Percentiles rank a stretch among this genome's conserved stretches.
Conservation (phyloP, 176 grass and related monocot genomes). For the Urochloa ruziziensis region DNA sequence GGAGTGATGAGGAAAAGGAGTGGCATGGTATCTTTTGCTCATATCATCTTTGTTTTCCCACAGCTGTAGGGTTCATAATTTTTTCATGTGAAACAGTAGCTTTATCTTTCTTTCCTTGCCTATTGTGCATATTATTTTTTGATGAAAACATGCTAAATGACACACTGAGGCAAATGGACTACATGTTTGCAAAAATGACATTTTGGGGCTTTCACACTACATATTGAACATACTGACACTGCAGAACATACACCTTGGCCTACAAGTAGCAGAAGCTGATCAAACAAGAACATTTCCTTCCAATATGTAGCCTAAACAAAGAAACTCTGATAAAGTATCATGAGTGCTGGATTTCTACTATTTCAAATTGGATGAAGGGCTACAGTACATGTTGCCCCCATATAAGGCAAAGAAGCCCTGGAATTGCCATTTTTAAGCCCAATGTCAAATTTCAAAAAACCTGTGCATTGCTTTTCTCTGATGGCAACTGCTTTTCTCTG, state of each 20-base stretch:
- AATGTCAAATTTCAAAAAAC: slow-evolving; percentile 10
- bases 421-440: neutral
- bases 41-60: slow-evolving; percentile 18
- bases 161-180: neutral
- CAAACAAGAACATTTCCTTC: slow-evolving; percentile 1
- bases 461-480: neutral
- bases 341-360: neutral
- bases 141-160: neutral
- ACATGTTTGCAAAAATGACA: neutral
- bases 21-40: slow-evolving; percentile 15
- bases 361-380: slow-evolving; percentile 7
- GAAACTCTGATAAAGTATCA: neutral
- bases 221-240: slow-evolving; percentile 12
- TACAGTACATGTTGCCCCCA: neutral
- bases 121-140: neutral
- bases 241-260: neutral
- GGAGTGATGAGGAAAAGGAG: slow-evolving; percentile 5
- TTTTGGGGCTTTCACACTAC: neutral
- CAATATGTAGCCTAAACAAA: neutral
- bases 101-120: neutral
- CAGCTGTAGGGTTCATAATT: neutral
- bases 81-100: neutral
- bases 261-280: neutral
- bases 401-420: neutral
- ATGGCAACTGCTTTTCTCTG: neutral